phyloP scores from a whole-genome alignment of 2,329 filamentous ascomycete genomes.

The Ophiostoma quercus region DNA sequence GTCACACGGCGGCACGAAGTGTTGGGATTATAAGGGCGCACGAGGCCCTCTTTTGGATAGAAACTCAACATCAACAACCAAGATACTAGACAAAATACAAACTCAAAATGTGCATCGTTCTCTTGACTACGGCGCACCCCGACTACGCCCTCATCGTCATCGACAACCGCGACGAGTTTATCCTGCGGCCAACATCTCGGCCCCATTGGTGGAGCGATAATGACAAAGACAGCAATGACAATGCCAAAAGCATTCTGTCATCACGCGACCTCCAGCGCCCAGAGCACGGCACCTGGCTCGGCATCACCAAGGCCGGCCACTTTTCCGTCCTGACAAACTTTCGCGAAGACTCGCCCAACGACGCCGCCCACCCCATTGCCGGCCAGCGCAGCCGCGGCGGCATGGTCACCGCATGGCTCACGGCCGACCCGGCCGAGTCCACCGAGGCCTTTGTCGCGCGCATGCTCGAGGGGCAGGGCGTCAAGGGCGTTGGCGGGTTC shows the following conservation, averaged over 20 bases:
- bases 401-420: conserved; percentile 60
- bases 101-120: conserved; percentile 65
- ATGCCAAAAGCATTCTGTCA: conserved; percentile 46
- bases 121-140: conserved; percentile 70
- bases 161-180: conserved; percentile 73
- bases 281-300: conserved; percentile 62
- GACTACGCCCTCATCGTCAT: conserved; percentile 68
- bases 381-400: conserved; percentile 55
- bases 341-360: conserved; percentile 49
- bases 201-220: conserved; percentile 58
- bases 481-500: conserved; percentile 61
- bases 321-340: conserved; percentile 64
- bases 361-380: conserved; percentile 48
- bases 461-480: conserved; percentile 48
- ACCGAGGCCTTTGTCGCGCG: conserved; percentile 48
- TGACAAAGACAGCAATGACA: background rate
- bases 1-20: background rate
- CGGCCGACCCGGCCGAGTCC: conserved; percentile 43
- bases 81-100: background rate
- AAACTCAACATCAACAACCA: background rate
- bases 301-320: conserved; percentile 54
- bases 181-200: conserved; percentile 57
- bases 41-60: background rate
- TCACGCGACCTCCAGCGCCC: conserved; percentile 57
- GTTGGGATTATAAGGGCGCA: background rate